Conservation (phyloP, 2,329 filamentous ascomycete genomes). For the Hortaea sp. region DNA sequence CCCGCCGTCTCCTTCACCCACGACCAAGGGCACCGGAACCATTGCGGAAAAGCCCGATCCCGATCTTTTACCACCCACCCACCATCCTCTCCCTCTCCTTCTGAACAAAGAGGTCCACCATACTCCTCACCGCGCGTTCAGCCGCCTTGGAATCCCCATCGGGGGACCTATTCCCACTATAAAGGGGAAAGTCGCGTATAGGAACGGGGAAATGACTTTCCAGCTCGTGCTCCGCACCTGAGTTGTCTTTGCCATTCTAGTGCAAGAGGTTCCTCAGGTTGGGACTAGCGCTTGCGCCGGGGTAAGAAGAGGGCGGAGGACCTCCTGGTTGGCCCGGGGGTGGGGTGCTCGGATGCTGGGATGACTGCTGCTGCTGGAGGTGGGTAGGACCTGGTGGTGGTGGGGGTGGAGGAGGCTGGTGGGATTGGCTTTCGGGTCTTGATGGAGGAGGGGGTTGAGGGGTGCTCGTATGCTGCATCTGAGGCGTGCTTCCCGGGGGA, state of each 20-base stretch:
- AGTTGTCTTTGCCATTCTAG: slow-evolving; percentile 11
- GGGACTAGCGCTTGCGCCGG: slow-evolving; percentile 37
- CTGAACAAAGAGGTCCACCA: too few species aligned
- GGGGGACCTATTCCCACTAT: too few species aligned
- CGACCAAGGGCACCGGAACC: too few species aligned
- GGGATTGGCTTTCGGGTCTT: slow-evolving; percentile 1
- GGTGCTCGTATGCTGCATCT: neutral
- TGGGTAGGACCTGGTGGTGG: neutral
- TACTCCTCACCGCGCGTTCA: too few species aligned
- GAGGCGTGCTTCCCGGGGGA: neutral
- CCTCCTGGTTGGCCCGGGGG: slow-evolving; percentile 15
- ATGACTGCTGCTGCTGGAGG: neutral
- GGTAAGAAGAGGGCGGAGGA: slow-evolving; percentile 4
- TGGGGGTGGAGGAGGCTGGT: slow-evolving; percentile 2
- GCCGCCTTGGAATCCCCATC: too few species aligned
- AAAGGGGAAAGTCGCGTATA: too few species aligned
- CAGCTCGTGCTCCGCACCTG: too few species aligned
- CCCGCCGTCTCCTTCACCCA: too few species aligned
- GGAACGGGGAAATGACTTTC: too few species aligned
- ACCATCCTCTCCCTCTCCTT: too few species aligned
- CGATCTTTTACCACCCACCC: too few species aligned
- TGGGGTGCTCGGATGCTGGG: slow-evolving; percentile 9
- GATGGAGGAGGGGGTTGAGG: neutral
- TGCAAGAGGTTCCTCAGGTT: slow-evolving; percentile 39
- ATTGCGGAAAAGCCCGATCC: too few species aligned